Percentiles rank a stretch among this genome's conserved stretches.
Evolutionary conservation across 768 basidiomycete species (phyloP).

Genomic region (Chalciporus sphaerocephalus): DNA sequence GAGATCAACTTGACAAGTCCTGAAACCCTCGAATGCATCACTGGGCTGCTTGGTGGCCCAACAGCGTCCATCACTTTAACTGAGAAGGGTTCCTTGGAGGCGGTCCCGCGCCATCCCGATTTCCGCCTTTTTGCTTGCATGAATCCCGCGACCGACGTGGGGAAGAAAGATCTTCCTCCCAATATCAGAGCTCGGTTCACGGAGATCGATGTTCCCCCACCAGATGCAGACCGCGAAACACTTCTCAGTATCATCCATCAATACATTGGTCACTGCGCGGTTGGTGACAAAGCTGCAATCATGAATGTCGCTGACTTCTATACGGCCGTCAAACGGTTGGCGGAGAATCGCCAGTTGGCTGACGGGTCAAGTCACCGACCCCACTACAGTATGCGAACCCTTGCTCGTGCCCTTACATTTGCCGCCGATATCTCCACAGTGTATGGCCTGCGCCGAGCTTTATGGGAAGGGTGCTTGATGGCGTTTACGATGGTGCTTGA

Average conservation of each 20-base stretch:
- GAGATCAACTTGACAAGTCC: conserved; percentile 93
- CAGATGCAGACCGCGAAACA: conserved; percentile 88
- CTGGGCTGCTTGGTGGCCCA: conserved; percentile 80
- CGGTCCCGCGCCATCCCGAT: conserved; percentile 86
- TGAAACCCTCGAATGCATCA: conserved; percentile 91
- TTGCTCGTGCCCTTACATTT: conserved; percentile 86
- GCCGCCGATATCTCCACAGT: conserved; percentile 72
- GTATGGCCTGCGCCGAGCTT: conserved; percentile 77
- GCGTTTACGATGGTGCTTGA: conserved; percentile 96
- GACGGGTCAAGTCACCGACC: conserved; percentile 92
- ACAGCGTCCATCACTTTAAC: conserved; percentile 88
- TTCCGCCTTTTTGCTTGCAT: conserved; percentile 98
- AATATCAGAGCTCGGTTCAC: conserved; percentile 90
- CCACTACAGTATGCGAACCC: conserved; percentile 96
- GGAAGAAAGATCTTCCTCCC: conserved; percentile 94
- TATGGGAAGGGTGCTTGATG: conserved; percentile 98
- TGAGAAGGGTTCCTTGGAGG: conserved; percentile 87
- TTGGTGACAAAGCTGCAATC: conserved; percentile 82
- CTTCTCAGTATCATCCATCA: conserved; percentile 81
- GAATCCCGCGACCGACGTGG: conserved; percentile 99
- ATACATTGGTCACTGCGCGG: conserved; percentile 79
- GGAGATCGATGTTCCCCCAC: conserved; percentile 92
- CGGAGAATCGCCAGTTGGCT: conserved; percentile 72
- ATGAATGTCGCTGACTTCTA: conserved; percentile 94
- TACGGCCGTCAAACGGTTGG: conserved; percentile 67